Evolutionary conservation across 1,284 basidiomycete genomes (phyloP).

Genomic region (Cryptococcus deneoformans): DNA sequence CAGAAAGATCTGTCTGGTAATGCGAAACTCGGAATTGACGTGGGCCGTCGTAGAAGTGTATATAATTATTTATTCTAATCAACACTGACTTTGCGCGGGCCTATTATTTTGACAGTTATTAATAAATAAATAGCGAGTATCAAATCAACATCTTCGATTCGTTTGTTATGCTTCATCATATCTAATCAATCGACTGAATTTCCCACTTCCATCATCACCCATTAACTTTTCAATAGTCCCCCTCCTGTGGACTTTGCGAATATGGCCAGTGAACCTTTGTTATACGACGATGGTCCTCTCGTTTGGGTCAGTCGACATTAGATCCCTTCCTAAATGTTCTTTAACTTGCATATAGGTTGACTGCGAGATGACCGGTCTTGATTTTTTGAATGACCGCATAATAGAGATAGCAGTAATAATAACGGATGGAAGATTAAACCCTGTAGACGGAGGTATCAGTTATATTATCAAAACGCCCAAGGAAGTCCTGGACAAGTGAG

Average conservation of each 20-base stretch:
- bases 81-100: too few species aligned
- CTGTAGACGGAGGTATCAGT: constrained; percentile 54
- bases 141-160: too few species aligned
- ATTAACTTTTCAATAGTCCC: too few species aligned
- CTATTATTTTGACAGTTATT: too few species aligned
- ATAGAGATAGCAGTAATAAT: constrained; percentile 56
- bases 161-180: too few species aligned
- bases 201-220: too few species aligned
- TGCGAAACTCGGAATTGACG: too few species aligned
- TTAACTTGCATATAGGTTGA: constrained; percentile 38
- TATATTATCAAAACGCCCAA: constrained; percentile 54
- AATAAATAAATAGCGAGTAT: too few species aligned
- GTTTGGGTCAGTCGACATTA: constrained; percentile 41
- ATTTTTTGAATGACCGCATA: constrained; percentile 49
- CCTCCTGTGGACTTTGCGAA: not conserved
- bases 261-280: constrained; percentile 19
- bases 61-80: too few species aligned
- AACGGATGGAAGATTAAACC: constrained; percentile 53
- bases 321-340: not conserved
- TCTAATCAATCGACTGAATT: too few species aligned
- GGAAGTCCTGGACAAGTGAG: constrained; percentile 49
- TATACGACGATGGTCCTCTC: constrained; percentile 47
- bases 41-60: too few species aligned
- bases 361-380: constrained; percentile 55
- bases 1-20: too few species aligned